Percentiles rank a stretch among this genome's conserved stretches.
These are phyloP conservation scores for Hymenotorrendiella dingleyae DNA, from an alignment of 2,329 filamentous ascomycete species.

Conservation along the genomic window DNA sequence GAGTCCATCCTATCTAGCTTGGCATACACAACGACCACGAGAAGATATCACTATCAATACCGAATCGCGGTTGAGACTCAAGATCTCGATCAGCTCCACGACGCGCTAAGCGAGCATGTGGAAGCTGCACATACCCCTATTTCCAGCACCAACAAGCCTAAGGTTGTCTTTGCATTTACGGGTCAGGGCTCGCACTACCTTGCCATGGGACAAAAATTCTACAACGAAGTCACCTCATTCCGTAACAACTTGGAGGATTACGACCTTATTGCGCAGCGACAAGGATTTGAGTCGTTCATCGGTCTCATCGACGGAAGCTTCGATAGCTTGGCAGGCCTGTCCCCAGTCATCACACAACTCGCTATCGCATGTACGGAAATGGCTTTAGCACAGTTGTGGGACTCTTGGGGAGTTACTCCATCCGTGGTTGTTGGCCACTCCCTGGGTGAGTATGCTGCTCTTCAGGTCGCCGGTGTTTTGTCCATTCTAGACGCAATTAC, in stretches of 20 bases:
- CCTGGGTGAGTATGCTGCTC: slow-evolving; percentile 67
- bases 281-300: slow-evolving; percentile 6
- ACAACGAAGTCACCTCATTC: slow-evolving; percentile 40
- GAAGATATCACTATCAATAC: slow-evolving; percentile 52
- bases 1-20: slow-evolving; percentile 5
- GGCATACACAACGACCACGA: slow-evolving; percentile 22
- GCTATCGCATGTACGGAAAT: slow-evolving; percentile 46
- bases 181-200: slow-evolving; percentile 33
- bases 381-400: slow-evolving; percentile 49
- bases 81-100: slow-evolving; percentile 37
- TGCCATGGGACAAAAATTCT: slow-evolving; percentile 40
- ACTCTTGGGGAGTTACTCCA: slow-evolving; percentile 47
- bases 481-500: slow-evolving; percentile 67
- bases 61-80: slow-evolving; percentile 32
- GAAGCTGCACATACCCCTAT: not conserved
- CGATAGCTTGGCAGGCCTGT: slow-evolving; percentile 43
- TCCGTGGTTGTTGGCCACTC: slow-evolving; percentile 54
- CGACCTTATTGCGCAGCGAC: slow-evolving; percentile 7
- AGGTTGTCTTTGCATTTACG: slow-evolving; percentile 8
- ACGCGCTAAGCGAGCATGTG: slow-evolving; percentile 1
- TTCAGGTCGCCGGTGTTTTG: slow-evolving; percentile 65
- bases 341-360: slow-evolving; percentile 44
- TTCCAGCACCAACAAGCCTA: slow-evolving; percentile 10
- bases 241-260: slow-evolving; percentile 2
- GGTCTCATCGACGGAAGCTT: not conserved